Percentiles rank a stretch among this genome's conserved stretches.
Conservation (phyloP, 257 asterid genomes). For the Przewalskia tangutica region DNA sequence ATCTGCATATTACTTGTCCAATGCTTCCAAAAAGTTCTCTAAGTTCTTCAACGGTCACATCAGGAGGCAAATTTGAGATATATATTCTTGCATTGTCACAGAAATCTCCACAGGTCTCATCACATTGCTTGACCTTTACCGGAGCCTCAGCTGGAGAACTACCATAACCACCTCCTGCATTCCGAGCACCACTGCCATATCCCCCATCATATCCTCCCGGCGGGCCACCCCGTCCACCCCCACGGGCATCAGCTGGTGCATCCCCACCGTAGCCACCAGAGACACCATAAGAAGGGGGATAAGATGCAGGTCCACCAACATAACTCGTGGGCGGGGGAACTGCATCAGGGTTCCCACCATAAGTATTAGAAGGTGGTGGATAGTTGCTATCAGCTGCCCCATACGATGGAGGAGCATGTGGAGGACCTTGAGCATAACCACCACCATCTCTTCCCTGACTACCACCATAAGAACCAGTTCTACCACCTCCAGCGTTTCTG, state of each 20-base stretch:
- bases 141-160: slow-evolving; percentile 56
- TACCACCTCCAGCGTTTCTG: slow-evolving; percentile 56
- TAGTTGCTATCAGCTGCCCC: slow-evolving; percentile 54
- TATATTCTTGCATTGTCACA: slow-evolving; percentile 96
- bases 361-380: slow-evolving; percentile 53
- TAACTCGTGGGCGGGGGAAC: slow-evolving; percentile 89
- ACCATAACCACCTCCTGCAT: slow-evolving; percentile 47
- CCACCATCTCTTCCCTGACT: slow-evolving; percentile 62
- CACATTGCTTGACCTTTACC: slow-evolving; percentile 88
- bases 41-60: slow-evolving; percentile 87
- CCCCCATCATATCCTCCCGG: slow-evolving; percentile 42
- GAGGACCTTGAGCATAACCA: slow-evolving; percentile 64
- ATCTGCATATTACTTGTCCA: slow-evolving; percentile 80
- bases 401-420: slow-evolving; percentile 52
- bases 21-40: slow-evolving; percentile 96
- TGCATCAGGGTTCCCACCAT: slow-evolving; percentile 64
- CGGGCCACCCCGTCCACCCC: slow-evolving; percentile 70
- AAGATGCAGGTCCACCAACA: slow-evolving; percentile 75
- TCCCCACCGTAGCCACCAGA: slow-evolving; percentile 67
- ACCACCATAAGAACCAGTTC: slow-evolving; percentile 56
- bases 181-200: slow-evolving; percentile 58
- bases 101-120: slow-evolving; percentile 81
- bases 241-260: slow-evolving; percentile 37
- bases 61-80: slow-evolving; percentile 96
- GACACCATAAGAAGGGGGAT: slow-evolving; percentile 93